Percentiles rank a stretch among this genome's conserved stretches.
Evolutionary conservation across 805 yeast genomes (phyloP).

Genomic region (Starmerella sp.): DNA sequence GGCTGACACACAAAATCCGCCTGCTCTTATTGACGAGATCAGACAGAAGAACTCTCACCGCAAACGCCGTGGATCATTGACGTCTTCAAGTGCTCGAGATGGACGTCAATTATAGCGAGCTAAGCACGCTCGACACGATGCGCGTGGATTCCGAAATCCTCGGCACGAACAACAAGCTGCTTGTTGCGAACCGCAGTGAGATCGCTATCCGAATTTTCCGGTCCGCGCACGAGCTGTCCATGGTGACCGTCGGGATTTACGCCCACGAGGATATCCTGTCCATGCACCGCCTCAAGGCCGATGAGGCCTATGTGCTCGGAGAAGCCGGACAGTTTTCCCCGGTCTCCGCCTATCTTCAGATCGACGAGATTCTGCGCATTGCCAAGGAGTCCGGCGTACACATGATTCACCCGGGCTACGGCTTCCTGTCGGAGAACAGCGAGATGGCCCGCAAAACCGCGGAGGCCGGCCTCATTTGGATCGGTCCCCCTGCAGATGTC

Average conservation of each 20-base stretch:
- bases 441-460: constrained; percentile 88
- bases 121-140: constrained; percentile 29
- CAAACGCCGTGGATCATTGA: background rate
- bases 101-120: constrained; percentile 28
- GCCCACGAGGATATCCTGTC: constrained; percentile 92
- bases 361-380: constrained; percentile 84
- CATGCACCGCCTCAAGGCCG: constrained; percentile 90
- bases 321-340: constrained; percentile 82
- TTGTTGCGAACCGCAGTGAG: constrained; percentile 28
- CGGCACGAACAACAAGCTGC: constrained; percentile 42
- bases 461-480: constrained; percentile 86
- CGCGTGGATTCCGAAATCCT: constrained; percentile 34
- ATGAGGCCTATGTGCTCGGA: constrained; percentile 88
- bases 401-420: constrained; percentile 91
- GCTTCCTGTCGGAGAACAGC: constrained; percentile 80
- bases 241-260: constrained; percentile 95
- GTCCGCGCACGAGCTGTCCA: constrained; percentile 92
- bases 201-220: constrained; percentile 54
- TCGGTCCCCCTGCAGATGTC: constrained; percentile 80
- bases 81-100: constrained; percentile 1
- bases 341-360: constrained; percentile 89
- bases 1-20: background rate
- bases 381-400: constrained; percentile 68
- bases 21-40: background rate
- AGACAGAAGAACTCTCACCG: background rate